Evolutionary conservation across 345 rosid species (phyloP).

Genomic region (Populus euphratica): DNA sequence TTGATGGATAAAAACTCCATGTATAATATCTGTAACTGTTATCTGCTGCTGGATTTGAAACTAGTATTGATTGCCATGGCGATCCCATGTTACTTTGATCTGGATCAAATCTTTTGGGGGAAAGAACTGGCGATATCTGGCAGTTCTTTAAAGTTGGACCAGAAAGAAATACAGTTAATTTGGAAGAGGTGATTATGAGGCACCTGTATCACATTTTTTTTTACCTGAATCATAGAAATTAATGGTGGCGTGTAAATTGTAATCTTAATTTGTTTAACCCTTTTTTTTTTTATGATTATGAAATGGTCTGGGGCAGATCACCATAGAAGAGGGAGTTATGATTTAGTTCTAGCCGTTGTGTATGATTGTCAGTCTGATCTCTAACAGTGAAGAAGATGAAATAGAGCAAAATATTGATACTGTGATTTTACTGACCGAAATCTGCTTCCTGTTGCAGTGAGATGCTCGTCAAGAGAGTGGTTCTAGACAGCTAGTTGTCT

Average conservation of each 20-base stretch:
- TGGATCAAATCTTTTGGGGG: constrained; percentile 21
- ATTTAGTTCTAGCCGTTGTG: not conserved
- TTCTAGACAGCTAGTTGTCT: not conserved
- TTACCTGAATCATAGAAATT: constrained; percentile 23
- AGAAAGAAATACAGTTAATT: constrained; percentile 12
- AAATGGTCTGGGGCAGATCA: constrained; percentile 4
- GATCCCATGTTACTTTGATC: constrained; percentile 6
- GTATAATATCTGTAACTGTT: constrained; percentile 8
- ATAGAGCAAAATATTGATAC: not conserved
- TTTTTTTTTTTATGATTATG: not conserved
- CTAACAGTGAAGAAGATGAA: constrained; percentile 8
- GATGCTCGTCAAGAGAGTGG: not conserved
- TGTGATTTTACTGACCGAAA: not conserved
- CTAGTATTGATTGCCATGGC: constrained; percentile 7
- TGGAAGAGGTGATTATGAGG: constrained; percentile 18
- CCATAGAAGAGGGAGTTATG: not conserved
- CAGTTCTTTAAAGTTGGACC: not conserved
- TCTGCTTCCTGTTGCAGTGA: not conserved
- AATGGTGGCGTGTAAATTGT: constrained; percentile 35
- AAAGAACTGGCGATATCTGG: constrained; percentile 13
- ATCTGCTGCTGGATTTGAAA: constrained; percentile 4
- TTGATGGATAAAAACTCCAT: not conserved
- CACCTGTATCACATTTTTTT: constrained; percentile 10
- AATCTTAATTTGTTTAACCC: not conserved
- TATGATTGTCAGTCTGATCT: not conserved